A percentile compares a stretch with the other conserved stretches of the same genome.
Conservation (phyloP, 345 rosid genomes). For the Hibiscus tridactylites region DNA sequence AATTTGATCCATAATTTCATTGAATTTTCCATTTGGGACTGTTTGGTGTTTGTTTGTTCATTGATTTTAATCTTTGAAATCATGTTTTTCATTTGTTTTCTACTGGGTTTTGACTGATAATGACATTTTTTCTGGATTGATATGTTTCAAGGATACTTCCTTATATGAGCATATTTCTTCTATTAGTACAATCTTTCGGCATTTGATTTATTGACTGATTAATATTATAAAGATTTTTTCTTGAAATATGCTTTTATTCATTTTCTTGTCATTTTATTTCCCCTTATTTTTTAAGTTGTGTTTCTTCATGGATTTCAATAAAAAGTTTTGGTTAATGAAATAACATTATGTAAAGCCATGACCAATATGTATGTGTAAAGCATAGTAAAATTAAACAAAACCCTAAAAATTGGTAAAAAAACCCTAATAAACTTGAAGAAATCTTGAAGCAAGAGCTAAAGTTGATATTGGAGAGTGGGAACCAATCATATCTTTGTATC, state of each 20-base stretch:
- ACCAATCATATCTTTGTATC: not conserved
- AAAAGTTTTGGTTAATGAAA: not conserved
- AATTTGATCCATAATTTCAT: not conserved
- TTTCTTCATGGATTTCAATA: not conserved
- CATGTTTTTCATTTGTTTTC: not conserved
- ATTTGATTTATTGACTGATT: no score
- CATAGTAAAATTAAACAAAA: not conserved
- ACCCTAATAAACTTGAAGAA: not conserved
- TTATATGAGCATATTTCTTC: not conserved
- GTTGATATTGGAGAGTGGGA: not conserved
- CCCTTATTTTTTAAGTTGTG: not conserved
- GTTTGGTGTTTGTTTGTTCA: not conserved
- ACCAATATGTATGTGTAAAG: no score
- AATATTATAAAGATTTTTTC: no score
- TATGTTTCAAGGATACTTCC: not conserved
- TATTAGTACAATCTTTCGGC: no score
- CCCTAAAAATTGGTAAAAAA: not conserved
- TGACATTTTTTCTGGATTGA: not conserved
- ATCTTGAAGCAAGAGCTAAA: not conserved
- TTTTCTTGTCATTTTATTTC: not conserved
- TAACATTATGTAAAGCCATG: no score
- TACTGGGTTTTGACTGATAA: not conserved
- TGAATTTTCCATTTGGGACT: not conserved
- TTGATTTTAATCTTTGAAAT: not conserved
- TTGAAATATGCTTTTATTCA: not conserved